Base-by-base conservation (phyloP, 169 alveolate species). In the Eimeria sp. region DNA sequence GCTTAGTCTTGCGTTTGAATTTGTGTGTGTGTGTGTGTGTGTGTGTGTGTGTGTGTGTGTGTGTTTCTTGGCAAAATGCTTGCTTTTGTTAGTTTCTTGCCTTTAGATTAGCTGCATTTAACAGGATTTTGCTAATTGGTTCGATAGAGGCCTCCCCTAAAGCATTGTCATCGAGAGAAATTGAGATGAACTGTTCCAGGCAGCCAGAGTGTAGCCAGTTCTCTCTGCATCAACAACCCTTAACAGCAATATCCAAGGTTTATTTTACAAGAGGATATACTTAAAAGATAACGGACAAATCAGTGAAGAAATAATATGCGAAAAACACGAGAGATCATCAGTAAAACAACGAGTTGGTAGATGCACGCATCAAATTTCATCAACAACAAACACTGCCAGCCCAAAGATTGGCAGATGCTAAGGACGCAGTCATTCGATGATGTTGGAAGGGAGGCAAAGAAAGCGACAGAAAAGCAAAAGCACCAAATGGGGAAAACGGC, bases 161-260 rank as follows among this genome's bases (percentile, higher is more conserved):
- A 22, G 73, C 91, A 57, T 83, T 83, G 54, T 83, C 91, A 25
- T 83, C 75, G 25, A 83, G 91, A 14, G 30, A 57, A 9, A 83
- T n/a, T 30, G 51, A 40, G 22, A 54, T 16, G n/a, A 83, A n/a
- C 75, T 49, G 27, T 51, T 83, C 20, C 43, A n/a, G 22, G 7
- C 20, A 10, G 5, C 10, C 51, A 0, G 82, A 9, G 20, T 72
- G 13, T 1, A 27, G 11, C 82, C 82, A 72, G 10, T 72, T 72
- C 7, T 72, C 82, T 11, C 82, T 72, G 82, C 43, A 72, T 3
- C 20, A 27, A 10, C 82, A 27, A 0, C 82, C 11, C n/a, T 5
- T 49, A 30, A 49, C 73, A 83, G 73, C 16, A 7, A 14, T 7
- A 11, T 54, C 61, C 16, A 54, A 14, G 10, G 10, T 7, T 61